Evolutionary conservation across 2,329 filamentous ascomycete species (phyloP), one percentile per base, ranked within the genome.

Genomic region (Mycosphaerella sp.): DNA sequence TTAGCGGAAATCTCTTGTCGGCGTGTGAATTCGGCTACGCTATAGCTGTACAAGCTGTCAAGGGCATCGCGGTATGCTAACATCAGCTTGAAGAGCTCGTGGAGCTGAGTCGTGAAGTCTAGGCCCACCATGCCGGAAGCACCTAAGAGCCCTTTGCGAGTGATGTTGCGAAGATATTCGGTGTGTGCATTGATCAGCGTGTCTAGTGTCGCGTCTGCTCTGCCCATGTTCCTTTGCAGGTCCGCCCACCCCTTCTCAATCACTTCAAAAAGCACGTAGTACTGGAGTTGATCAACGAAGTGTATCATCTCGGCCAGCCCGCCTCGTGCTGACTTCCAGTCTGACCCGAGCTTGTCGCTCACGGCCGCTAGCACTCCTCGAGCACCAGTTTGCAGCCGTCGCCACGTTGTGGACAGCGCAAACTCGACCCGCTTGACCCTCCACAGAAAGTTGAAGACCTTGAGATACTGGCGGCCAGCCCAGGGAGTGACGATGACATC

Each of bases 381-480:
- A 3, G 91, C 84, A 43, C 93, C 93, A 0, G 93, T 98, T 84
- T 96, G 97, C 72, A 87, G 95, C 61, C 91, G 87, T 54, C 93
- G 84, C 91, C 93, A 98, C 40, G 89, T 93, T 10, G 87, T 89
- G 4, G 86, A 82, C 1, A 98, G 80, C 0, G 89, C 91, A 66
- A 97, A 98, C 67, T 98, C 93, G 48, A 98, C 93, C 29, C 93
- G 86, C 74, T 98, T 98, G 67, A 98, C 89, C 59, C 93, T 86
- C 92, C 93, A 98, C 2, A 98, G 80, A 67, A 98, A 96, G 72
- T 98, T 98, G 80, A 98, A 98, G 8, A 98, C 89, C 69, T 97
- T 97, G 64, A 98, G 84, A 69, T 98, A 98, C 69, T 98, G 92
- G 21, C 92, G 87, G 61, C 88, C 92, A 44, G 90, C 91, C 82